A percentile compares a stretch with the other conserved stretches of the same genome.
Evolutionary conservation across 805 yeast species (phyloP).

Genomic region (Maudiozyma saulgeensis): DNA sequence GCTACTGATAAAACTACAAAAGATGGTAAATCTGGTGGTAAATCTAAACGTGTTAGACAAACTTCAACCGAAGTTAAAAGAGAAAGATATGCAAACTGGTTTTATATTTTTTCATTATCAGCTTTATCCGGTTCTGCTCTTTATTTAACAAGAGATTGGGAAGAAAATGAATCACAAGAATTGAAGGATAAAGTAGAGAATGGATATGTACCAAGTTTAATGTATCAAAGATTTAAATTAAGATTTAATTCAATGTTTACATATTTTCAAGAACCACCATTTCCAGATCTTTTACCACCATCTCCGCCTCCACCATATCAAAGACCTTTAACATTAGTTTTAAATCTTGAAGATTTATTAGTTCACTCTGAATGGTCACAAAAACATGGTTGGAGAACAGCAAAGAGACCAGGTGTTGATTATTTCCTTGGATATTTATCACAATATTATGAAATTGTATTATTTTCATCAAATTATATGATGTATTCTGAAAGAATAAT

Average conservation of each 20-base stretch:
- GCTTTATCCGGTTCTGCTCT: constrained; percentile 44
- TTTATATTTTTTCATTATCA: constrained; percentile 48
- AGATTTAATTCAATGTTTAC: constrained; percentile 70
- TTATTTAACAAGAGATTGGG: constrained; percentile 81
- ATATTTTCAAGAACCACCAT: constrained; percentile 87
- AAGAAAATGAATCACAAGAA: constrained; percentile 60
- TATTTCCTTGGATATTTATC: constrained; percentile 91
- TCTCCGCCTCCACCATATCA: constrained; percentile 84
- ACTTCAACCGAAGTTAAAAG: constrained; percentile 73
- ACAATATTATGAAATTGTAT: constrained; percentile 90
- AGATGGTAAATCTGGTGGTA: constrained; percentile 3
- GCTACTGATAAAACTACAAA: constrained; percentile 13
- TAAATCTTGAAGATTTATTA: constrained; percentile 81
- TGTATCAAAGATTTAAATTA: constrained; percentile 59
- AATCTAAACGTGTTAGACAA: constrained; percentile 45
- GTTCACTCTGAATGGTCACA: constrained; percentile 89
- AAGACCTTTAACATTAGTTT: constrained; percentile 82
- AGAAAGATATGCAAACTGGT: constrained; percentile 69
- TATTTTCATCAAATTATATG: constrained; percentile 78
- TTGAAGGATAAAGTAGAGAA: constrained; percentile 43
- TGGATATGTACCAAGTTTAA: constrained; percentile 57
- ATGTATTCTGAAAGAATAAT: constrained; percentile 78
- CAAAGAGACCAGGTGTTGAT: constrained; percentile 97
- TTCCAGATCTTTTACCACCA: constrained; percentile 87
- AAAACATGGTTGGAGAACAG: constrained; percentile 94